Evolutionary conservation across 2,329 filamentous ascomycete species (phyloP), one percentile per base, ranked within the genome.

Genomic region (Venturia nashicola): DNA sequence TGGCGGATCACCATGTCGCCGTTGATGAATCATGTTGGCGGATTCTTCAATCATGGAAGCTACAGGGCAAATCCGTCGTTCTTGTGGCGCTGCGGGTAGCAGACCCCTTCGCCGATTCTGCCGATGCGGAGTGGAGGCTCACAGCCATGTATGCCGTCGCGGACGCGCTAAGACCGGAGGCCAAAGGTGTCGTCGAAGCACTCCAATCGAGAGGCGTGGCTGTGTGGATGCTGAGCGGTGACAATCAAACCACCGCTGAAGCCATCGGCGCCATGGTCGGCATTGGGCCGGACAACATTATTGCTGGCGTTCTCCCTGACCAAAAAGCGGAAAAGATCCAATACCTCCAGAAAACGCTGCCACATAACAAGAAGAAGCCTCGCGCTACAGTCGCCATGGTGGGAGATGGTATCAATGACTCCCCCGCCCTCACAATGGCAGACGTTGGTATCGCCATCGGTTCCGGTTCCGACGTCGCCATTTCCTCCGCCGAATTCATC

Each of bases 141-240:
- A 78, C 81, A 0, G 85, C 86, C 0, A 80, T 86, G 12, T 86
- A 96, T 67, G 86, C 90, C 59, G 87, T 93, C 60, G 86, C 91
- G 0, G 92, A 97, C 68, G 86, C 90, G 0, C 83, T 96, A 67
- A 87, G 92, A 2, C 82, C 84, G 0, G 90, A 95, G 74, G 86
- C 91, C 0, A 74, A 77, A 1, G 71, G 77, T 8, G 85, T 93
- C 20, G 82, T 96, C 65, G 74, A 76, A 7, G 80, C 85, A 1
- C 83, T 96, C 0, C 82, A 83, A 54, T 74, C 80, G 5, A 82
- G 83, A 18, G 85, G 87, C 23, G 86, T 89, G 59, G 83, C 86
- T 40, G 88, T 96, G 4, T 96, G 88, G 85, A 95, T 97, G 90
- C 86, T 96, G 44, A 95, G 91, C 0, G 92, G 92, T 39, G 92